Conservation (phyloP, 306 rosid species). For the Lithocarpus polystachyus region DNA sequence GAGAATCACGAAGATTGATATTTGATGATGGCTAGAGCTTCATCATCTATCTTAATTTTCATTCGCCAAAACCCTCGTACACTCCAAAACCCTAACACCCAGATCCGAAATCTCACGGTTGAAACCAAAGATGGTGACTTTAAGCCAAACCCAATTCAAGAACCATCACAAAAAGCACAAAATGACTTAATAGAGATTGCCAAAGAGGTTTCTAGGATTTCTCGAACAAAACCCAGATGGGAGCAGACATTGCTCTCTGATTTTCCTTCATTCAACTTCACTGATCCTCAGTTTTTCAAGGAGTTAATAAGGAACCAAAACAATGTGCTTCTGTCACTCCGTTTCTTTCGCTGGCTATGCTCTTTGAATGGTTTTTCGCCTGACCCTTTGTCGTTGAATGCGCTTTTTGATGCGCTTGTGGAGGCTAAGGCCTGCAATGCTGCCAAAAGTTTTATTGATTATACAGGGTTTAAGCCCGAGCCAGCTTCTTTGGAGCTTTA, state of each 20-base stretch:
- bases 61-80: slow-evolving; percentile 32
- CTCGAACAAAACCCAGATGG: slow-evolving; percentile 65
- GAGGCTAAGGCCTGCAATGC: slow-evolving; percentile 57
- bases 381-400: slow-evolving; percentile 39
- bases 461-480: slow-evolving; percentile 40
- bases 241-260: slow-evolving; percentile 59
- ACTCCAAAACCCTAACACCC: slow-evolving; percentile 16
- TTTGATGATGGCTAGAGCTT: slow-evolving; percentile 28
- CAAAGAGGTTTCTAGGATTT: slow-evolving; percentile 48
- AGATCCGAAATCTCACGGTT: slow-evolving; percentile 36
- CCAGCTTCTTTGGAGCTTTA: slow-evolving; percentile 53
- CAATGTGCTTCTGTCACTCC: slow-evolving; percentile 56
- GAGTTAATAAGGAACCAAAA: slow-evolving; percentile 50
- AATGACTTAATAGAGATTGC: slow-evolving; percentile 28
- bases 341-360: slow-evolving; percentile 69
- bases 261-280: slow-evolving; percentile 58
- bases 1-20: background rate
- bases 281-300: slow-evolving; percentile 48
- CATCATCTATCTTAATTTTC: slow-evolving; percentile 22
- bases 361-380: slow-evolving; percentile 48
- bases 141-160: slow-evolving; percentile 1
- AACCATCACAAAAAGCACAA: background rate
- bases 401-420: slow-evolving; percentile 52
- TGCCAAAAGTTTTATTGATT: slow-evolving; percentile 48
- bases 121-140: slow-evolving; percentile 32